A percentile compares a stretch with the other conserved stretches of the same genome.
These are phyloP conservation scores for Mycena latifolia DNA, from an alignment of 768 basidiomycete genomes.

Conservation along the genomic window DNA sequence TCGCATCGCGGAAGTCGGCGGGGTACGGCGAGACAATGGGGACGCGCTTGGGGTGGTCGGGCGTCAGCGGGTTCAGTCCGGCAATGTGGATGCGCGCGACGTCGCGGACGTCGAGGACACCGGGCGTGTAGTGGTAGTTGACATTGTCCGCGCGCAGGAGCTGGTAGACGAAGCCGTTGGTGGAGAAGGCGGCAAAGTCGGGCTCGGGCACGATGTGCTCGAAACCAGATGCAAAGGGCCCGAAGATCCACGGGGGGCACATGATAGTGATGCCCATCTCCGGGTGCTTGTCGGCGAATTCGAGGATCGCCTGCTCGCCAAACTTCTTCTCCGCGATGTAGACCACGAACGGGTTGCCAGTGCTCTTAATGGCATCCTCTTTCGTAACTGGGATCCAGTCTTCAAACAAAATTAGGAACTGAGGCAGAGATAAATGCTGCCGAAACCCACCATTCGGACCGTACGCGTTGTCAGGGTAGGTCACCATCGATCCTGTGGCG, in stretches of 20 bases:
- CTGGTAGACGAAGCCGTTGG: conserved; percentile 31
- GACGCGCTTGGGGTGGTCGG: no score
- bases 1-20: conserved; percentile 29
- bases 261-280: conserved; percentile 38
- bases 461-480: conserved; percentile 19
- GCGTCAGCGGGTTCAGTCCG: no score
- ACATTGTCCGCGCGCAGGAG: conserved; percentile 30
- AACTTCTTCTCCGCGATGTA: no score
- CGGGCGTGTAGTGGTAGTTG: conserved; percentile 20
- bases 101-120: no score
- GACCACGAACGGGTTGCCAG: no score
- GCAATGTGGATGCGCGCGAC: no score
- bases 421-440: no score
- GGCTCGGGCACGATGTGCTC: conserved; percentile 33
- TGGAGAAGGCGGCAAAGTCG: no score
- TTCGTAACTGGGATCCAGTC: no score
- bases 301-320: conserved; percentile 27
- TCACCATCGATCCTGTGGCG: conserved; percentile 38
- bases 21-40: no score
- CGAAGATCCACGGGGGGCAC: conserved; percentile 40
- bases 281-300: conserved; percentile 34
- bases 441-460: conserved; percentile 27
- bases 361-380: no score
- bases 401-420: no score
- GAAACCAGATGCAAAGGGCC: conserved; percentile 42